These are phyloP conservation scores for Euphorbia schlechtendalii DNA, from an alignment of 441 rosid genomes.

Conservation along the genomic window DNA sequence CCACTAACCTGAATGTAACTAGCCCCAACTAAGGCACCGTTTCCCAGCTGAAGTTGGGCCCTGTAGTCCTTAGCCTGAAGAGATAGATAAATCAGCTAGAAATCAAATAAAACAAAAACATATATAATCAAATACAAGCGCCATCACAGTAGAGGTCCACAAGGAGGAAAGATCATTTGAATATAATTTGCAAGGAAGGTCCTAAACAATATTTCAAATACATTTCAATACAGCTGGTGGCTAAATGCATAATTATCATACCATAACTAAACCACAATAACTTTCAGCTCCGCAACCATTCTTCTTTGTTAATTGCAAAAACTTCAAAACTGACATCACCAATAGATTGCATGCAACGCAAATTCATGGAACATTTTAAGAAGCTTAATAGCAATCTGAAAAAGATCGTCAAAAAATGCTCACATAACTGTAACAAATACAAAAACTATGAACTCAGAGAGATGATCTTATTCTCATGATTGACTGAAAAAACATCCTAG, in stretches of 20 bases:
- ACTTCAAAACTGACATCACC: not conserved
- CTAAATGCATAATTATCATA: not conserved
- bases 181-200: not conserved
- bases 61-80: constrained; percentile 77
- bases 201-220: not conserved
- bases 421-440: not conserved
- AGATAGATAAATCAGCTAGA: constrained; percentile 4
- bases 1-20: constrained; percentile 79
- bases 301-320: not conserved
- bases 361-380: not conserved
- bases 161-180: not conserved
- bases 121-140: not conserved
- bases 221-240: not conserved
- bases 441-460: not conserved
- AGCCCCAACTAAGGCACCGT: constrained; percentile 80
- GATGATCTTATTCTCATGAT: too few species aligned
- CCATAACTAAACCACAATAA: not conserved
- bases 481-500: too few species aligned
- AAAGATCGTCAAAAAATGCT: not conserved
- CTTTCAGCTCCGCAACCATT: not conserved
- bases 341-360: not conserved
- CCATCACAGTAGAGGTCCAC: not conserved
- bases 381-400: not conserved
- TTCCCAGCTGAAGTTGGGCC: constrained; percentile 77
- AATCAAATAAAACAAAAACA: not conserved